Conservation (phyloP, 495 filamentous ascomycete species). For the Penicillium malachiteum region DNA sequence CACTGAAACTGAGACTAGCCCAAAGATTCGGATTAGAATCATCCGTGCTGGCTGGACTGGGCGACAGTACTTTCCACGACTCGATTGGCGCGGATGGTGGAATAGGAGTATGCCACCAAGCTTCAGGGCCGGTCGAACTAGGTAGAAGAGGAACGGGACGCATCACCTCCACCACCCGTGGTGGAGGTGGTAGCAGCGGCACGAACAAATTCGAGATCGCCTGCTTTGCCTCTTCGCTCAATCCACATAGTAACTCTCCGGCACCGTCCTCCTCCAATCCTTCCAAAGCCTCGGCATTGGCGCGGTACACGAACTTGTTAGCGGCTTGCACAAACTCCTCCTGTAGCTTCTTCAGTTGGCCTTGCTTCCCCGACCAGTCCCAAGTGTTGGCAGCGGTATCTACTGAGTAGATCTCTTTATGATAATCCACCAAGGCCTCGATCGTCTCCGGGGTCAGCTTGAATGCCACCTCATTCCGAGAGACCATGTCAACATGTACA, state of each 20-base stretch:
- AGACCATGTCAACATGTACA: conserved; percentile 98
- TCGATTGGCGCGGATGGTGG: conserved; percentile 72
- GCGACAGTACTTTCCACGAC: conserved; percentile 89
- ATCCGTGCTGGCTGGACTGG: conserved; percentile 70
- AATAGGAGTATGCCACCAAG: conserved; percentile 71
- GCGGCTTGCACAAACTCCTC: conserved; percentile 96
- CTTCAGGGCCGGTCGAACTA: conserved; percentile 73
- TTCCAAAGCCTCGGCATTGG: conserved; percentile 85
- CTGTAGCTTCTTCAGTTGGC: conserved; percentile 94
- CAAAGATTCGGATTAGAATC: conserved; percentile 75
- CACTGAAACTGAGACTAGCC: conserved; percentile 72
- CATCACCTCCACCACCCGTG: conserved; percentile 87
- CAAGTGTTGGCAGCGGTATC: conserved; percentile 87
- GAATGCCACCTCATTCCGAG: conserved; percentile 95
- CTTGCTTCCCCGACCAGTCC: conserved; percentile 96
- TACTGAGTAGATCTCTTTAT: conserved; percentile 94
- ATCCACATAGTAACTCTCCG: conserved; percentile 87
- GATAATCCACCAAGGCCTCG: conserved; percentile 90
- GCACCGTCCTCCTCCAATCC: conserved; percentile 96
- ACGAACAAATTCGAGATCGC: conserved; percentile 82
- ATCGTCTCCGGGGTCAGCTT: conserved; percentile 98
- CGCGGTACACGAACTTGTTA: conserved; percentile 96
- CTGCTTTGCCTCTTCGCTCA: conserved; percentile 90
- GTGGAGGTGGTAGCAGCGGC: conserved; percentile 88
- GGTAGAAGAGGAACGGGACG: conserved; percentile 81